phyloP scores from a whole-genome alignment of 169 alveolate species.

The Plasmodium gonderi region DNA sequence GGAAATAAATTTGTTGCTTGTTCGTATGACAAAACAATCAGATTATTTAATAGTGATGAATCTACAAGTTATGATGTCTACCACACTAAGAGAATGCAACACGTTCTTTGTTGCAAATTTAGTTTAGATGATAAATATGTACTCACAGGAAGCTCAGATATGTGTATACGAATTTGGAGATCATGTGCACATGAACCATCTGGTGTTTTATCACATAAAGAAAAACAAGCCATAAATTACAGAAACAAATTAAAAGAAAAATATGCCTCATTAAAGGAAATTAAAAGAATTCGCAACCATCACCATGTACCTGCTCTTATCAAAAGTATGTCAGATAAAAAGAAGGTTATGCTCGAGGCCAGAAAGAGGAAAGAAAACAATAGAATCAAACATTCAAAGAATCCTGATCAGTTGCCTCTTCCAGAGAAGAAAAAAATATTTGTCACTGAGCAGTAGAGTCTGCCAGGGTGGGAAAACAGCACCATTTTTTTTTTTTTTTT shows the following conservation, averaged over 20 bases:
- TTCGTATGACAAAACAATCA: conserved; percentile 96
- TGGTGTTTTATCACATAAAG: conserved; percentile 83
- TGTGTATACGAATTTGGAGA: conserved; percentile 98
- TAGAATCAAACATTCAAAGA: conserved; percentile 60
- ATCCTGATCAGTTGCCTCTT: conserved; percentile 14
- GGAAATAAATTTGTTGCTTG: conserved; percentile 98
- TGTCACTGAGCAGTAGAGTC: conserved; percentile 52
- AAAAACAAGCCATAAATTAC: conserved; percentile 88
- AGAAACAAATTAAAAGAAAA: conserved; percentile 88
- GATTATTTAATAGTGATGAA: conserved; percentile 93
- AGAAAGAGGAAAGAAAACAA: conserved; percentile 80
- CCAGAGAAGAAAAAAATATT: conserved; percentile 67
- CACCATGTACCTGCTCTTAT: conserved; percentile 90
- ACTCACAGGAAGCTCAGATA: conserved; percentile 97
- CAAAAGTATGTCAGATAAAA: conserved; percentile 83
- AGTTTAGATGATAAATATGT: conserved; percentile 96
- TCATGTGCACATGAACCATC: conserved; percentile 82
- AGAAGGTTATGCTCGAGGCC: conserved; percentile 80
- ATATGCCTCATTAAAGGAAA: conserved; percentile 87
- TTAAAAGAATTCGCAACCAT: conserved; percentile 88
- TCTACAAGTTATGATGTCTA: conserved; percentile 96
- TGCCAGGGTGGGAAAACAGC: not conserved
- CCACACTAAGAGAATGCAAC: conserved; percentile 97
- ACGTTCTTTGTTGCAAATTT: conserved; percentile 91
- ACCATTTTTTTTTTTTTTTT: not conserved